Evolutionary conservation across 495 filamentous ascomycete genomes (phyloP), one percentile per base, ranked within the genome.

Genomic region (Aspergillus homomorphus): DNA sequence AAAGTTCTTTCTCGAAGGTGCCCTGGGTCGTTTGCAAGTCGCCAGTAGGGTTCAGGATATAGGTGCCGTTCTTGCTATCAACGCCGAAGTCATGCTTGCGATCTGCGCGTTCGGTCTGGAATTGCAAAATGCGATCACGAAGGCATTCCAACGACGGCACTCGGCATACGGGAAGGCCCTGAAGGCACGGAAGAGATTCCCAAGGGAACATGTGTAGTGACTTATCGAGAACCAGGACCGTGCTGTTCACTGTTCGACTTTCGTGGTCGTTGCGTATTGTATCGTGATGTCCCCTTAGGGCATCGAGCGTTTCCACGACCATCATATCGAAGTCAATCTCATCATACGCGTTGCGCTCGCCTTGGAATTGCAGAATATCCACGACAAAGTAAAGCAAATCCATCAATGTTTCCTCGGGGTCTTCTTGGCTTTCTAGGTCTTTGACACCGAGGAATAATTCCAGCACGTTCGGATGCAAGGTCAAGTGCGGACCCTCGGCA

Each of bases 291-390:
- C 82, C 77, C 23, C 86, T 80, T 18, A 98, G 73, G 5, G 91
- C 89, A 68, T 95, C 91, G 7, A 87, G 80, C 1, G 89, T 90
- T 42, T 94, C 91, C 18, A 97, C 78, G 16, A 89, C 84, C 80
- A 97, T 91, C 69, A 84, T 81, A 65, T 98, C 94, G 62, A 96
- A 93, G 68, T 98, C 92, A 64, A 98, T 88, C 74, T 98, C 94
- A 67, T 98, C 95, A 74, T 96, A 97, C 2, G 95, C 94, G 70
- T 98, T 98, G 28, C 86, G 83, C 72, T 98, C 94, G 1, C 94
- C 94, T 61, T 95, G 89, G 72, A 98, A 98, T 72, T 98, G 95
- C 24, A 98, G 76, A 51, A 98, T 92, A 68, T 98, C 94, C 4
- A 98, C 86, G 9, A 98, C 90, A 65, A 97, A 98, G 70, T 96